These are phyloP conservation scores for Dipteronia sinensis DNA, from an alignment of 345 rosid genomes.

Conservation along the genomic window DNA sequence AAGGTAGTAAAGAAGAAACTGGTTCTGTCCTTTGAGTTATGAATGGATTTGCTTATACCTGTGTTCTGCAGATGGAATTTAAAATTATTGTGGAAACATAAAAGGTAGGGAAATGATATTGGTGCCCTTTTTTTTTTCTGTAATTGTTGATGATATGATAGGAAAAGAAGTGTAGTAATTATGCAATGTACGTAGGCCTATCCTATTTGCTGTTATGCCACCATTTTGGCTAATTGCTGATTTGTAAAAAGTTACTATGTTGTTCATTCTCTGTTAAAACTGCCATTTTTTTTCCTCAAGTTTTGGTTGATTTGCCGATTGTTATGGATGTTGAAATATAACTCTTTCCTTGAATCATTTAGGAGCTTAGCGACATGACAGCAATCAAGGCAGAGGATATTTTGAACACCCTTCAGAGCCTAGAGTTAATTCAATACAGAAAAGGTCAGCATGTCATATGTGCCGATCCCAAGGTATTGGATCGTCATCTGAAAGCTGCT, in stretches of 20 bases:
- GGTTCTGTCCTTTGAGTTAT: background rate
- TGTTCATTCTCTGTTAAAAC: too few relatives aligned
- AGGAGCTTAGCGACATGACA: conserved; percentile 99
- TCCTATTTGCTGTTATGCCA: too few relatives aligned
- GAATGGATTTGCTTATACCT: background rate
- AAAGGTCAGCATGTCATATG: conserved; percentile 99
- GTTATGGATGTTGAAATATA: background rate
- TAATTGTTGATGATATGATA: too few relatives aligned
- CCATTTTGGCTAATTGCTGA: background rate
- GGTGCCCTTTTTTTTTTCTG: background rate
- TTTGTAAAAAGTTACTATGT: background rate
- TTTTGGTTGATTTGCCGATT: background rate
- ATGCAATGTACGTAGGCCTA: background rate
- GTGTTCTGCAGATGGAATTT: background rate
- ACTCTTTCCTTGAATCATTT: conserved; percentile 6
- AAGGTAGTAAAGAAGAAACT: background rate
- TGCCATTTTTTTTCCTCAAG: background rate
- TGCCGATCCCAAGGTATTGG: conserved; percentile 96
- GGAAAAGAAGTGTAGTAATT: background rate
- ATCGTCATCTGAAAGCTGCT: conserved; percentile 97
- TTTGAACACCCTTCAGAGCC: conserved; percentile 86
- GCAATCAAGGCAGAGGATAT: conserved; percentile 98
- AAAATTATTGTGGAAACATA: background rate
- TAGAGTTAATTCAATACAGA: conserved; percentile 95
- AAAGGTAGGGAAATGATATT: background rate